phyloP scores from a whole-genome alignment of 495 filamentous ascomycete species.

The Articulospora tetracladia region DNA sequence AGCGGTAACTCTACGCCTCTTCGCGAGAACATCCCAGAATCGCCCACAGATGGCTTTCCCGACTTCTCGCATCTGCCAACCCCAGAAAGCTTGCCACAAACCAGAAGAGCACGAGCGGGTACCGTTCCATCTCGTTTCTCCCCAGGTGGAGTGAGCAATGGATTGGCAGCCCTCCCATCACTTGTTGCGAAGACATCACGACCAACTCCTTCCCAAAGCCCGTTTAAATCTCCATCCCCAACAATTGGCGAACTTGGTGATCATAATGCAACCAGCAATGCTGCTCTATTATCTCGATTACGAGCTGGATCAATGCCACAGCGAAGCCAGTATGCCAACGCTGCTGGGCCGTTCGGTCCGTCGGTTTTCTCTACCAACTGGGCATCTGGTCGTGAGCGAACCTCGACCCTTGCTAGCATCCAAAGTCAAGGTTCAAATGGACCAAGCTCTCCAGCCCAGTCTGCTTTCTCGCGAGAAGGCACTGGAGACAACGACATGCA shows the following conservation, averaged over 20 bases:
- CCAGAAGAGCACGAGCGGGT: constrained; percentile 77
- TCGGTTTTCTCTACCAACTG: constrained; percentile 88
- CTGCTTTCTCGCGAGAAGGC: constrained; percentile 87
- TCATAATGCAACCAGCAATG: constrained; percentile 48
- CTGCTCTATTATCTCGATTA: constrained; percentile 78
- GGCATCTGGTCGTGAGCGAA: constrained; percentile 69
- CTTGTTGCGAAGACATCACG: constrained; percentile 78
- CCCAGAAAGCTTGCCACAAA: constrained; percentile 51
- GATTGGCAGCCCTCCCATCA: constrained; percentile 55
- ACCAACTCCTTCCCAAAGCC: constrained; percentile 86
- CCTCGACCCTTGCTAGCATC: constrained; percentile 83
- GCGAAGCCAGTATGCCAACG: constrained; percentile 63
- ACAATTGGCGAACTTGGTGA: constrained; percentile 59
- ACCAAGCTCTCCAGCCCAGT: constrained; percentile 83
- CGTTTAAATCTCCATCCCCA: constrained; percentile 77
- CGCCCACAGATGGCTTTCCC: constrained; percentile 92
- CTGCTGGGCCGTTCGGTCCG: constrained; percentile 69
- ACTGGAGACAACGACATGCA: constrained; percentile 75
- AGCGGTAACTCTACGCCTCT: constrained; percentile 94
- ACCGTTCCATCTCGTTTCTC: constrained; percentile 95
- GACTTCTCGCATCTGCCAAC: constrained; percentile 70
- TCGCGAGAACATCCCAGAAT: constrained; percentile 95
- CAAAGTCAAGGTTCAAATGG: constrained; percentile 68
- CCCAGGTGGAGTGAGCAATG: constrained; percentile 56
- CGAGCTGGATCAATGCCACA: constrained; percentile 96